Conservation (phyloP, 2,329 filamentous ascomycete species). For the Berkeleyomyces rouxiae region DNA sequence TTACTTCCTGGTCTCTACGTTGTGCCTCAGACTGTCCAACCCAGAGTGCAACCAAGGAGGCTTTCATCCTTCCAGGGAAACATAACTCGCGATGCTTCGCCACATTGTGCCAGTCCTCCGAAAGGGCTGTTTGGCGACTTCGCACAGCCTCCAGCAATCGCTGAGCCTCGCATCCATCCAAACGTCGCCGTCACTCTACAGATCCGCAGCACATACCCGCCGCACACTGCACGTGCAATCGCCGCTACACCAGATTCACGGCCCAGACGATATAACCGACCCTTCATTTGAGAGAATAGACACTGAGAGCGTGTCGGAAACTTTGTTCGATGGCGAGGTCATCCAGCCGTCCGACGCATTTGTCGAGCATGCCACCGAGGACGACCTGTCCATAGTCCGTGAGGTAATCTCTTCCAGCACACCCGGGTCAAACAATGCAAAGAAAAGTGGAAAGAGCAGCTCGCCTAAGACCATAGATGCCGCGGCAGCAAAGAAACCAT, state of each 20-base stretch:
- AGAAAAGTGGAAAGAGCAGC: not conserved
- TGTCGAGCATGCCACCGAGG: not conserved
- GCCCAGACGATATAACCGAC: constrained; percentile 10
- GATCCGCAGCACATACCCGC: not conserved
- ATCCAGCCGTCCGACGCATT: not conserved
- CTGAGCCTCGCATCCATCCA: not conserved
- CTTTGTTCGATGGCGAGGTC: not conserved
- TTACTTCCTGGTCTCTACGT: not conserved
- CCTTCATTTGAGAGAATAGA: not conserved
- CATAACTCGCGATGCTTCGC: constrained; percentile 9
- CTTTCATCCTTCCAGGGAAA: not conserved
- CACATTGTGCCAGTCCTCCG: constrained; percentile 13
- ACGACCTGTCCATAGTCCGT: not conserved
- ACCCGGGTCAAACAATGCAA: not conserved
- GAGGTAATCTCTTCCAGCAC: not conserved
- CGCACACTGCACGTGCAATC: not conserved
- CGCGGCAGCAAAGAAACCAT: not conserved
- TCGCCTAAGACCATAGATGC: not conserved
- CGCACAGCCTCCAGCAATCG: not conserved
- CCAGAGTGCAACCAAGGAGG: not conserved
- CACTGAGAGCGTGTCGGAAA: not conserved
- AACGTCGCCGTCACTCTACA: not conserved
- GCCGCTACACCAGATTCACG: not conserved
- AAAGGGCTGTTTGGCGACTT: constrained; percentile 1
- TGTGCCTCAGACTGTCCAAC: not conserved